A percentile compares a stretch with the other conserved stretches of the same genome.
Conservation (phyloP, 331 rosid genomes). For the Ulmus americana region DNA sequence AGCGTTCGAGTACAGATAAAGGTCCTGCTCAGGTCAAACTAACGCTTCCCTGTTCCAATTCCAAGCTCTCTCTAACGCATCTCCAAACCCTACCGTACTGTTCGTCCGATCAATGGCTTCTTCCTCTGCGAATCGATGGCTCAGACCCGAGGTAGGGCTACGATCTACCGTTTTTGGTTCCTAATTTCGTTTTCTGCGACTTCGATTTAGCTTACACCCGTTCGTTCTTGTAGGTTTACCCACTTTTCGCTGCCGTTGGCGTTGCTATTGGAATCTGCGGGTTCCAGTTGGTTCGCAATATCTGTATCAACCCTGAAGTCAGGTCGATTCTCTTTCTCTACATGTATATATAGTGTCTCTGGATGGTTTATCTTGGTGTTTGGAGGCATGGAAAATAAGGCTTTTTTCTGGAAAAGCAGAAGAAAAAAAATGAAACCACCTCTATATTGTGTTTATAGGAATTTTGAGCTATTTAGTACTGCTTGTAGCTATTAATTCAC, state of each 20-base stretch:
- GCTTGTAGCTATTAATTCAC: background rate
- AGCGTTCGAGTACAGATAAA: background rate
- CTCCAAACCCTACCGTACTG: slow-evolving; percentile 2
- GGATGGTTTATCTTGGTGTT: background rate
- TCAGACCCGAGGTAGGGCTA: slow-evolving; percentile 69
- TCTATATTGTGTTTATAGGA: too few relatives aligned
- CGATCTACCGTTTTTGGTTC: slow-evolving; percentile 16
- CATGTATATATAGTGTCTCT: background rate
- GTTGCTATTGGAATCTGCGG: slow-evolving; percentile 83
- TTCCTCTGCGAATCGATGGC: slow-evolving; percentile 53
- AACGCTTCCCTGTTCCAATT: background rate
- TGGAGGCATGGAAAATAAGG: too few relatives aligned
- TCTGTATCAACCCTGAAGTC: slow-evolving; percentile 90
- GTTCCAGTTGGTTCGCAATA: slow-evolving; percentile 53
- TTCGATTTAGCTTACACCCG: background rate
- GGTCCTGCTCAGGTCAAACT: background rate
- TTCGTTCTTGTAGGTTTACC: slow-evolving; percentile 54
- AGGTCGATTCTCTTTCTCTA: slow-evolving; percentile 36
- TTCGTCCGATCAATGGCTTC: slow-evolving; percentile 28
- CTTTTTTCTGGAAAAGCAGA: too few relatives aligned
- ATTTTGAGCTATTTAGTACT: background rate
- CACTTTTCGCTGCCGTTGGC: slow-evolving; percentile 74
- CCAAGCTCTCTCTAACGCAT: background rate
- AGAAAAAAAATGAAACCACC: too few relatives aligned
- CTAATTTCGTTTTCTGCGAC: background rate